Evolutionary conservation across 1,284 basidiomycete species (phyloP).

Genomic region (Exobasidium cylindrosporum): DNA sequence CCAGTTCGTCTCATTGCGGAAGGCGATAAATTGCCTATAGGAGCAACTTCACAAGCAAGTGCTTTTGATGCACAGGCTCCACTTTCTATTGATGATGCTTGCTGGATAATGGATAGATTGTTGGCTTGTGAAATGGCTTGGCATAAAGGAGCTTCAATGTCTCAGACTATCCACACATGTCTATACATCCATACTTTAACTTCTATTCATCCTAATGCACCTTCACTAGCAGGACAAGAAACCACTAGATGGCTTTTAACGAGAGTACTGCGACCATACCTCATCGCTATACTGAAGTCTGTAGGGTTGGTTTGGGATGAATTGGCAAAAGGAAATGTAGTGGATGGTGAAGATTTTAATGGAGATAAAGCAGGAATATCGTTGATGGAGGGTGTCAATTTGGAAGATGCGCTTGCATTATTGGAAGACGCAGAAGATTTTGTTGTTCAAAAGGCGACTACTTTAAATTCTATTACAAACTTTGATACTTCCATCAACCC

Average conservation of each 20-base stretch:
- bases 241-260: constrained; percentile 14
- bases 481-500: too few relatives aligned
- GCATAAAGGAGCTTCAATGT: constrained; percentile 74
- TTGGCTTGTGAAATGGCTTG: constrained; percentile 81
- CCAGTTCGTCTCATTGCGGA: constrained; percentile 26
- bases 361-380: constrained; percentile 79
- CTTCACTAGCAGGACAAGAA: neutral
- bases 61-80: constrained; percentile 68
- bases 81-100: constrained; percentile 71
- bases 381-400: constrained; percentile 66
- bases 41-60: constrained; percentile 31
- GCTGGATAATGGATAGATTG: constrained; percentile 79
- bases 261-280: constrained; percentile 67
- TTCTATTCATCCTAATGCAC: constrained; percentile 30
- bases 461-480: too few relatives aligned
- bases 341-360: constrained; percentile 73
- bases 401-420: neutral
- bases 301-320: constrained; percentile 80
- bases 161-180: constrained; percentile 80
- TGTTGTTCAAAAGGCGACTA: too few relatives aligned
- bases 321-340: constrained; percentile 67
- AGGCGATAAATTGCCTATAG: constrained; percentile 57
- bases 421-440: neutral
- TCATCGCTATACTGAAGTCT: constrained; percentile 74
- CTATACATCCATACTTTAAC: constrained; percentile 71